Evolutionary conservation across 129 eudicot genomes (phyloP).

Genomic region (Silybum marianum): DNA sequence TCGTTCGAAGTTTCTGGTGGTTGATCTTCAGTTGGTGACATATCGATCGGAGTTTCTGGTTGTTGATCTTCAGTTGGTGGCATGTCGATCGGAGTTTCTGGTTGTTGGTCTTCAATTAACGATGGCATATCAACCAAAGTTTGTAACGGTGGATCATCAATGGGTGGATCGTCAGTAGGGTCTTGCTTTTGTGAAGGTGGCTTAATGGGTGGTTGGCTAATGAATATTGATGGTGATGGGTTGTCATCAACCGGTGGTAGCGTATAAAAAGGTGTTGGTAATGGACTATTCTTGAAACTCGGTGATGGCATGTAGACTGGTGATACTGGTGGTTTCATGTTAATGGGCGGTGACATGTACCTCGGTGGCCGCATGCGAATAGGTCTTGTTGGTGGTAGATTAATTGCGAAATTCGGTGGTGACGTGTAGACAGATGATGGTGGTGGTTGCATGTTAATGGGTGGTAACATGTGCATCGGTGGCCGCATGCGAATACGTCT

Average conservation of each 20-base stretch:
- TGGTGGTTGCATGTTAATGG: not conserved
- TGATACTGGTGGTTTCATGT: not conserved
- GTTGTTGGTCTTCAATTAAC: not conserved
- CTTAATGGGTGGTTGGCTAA: constrained; percentile 1
- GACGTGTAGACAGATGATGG: not conserved
- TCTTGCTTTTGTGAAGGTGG: constrained; percentile 7
- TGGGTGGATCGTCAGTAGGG: constrained; percentile 3
- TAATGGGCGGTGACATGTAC: not conserved
- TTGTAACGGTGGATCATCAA: not conserved
- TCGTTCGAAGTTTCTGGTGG: not conserved
- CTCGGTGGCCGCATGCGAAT: not conserved
- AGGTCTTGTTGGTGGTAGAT: constrained; percentile 14
- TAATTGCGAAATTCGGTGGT: not conserved
- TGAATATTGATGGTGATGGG: not conserved
- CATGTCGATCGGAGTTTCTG: not conserved
- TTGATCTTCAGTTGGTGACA: not conserved
- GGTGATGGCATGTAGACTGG: not conserved
- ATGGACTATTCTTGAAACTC: not conserved
- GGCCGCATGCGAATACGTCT: constrained; percentile 1
- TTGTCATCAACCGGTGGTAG: not conserved
- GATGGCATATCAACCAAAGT: not conserved
- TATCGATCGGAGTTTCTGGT: not conserved
- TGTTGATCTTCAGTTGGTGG: not conserved
- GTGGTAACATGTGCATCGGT: not conserved
- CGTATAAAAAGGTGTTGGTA: not conserved